Conservation (phyloP, 2,329 filamentous ascomycete genomes). For the Penicillium sp. region DNA sequence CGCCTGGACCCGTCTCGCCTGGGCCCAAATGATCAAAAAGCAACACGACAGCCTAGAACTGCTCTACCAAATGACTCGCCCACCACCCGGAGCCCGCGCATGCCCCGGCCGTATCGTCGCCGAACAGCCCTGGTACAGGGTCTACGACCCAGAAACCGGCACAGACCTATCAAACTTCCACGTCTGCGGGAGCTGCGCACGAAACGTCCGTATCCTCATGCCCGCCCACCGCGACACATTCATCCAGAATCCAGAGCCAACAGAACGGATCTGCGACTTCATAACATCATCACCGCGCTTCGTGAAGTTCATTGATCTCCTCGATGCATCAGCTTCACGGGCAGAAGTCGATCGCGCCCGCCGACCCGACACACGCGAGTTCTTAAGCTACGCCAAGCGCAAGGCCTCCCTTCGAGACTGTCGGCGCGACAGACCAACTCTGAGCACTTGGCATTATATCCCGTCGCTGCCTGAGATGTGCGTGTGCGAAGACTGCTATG, state of each 20-base stretch:
- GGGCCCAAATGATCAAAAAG: constrained; percentile 75
- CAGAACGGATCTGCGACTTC: constrained; percentile 67
- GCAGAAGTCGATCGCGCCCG: constrained; percentile 35
- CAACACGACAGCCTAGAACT: constrained; percentile 65
- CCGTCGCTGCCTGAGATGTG: constrained; percentile 74
- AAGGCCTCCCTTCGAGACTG: constrained; percentile 65
- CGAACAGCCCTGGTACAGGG: constrained; percentile 71
- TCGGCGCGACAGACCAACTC: constrained; percentile 61
- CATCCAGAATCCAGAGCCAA: constrained; percentile 45
- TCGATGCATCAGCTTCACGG: constrained; percentile 55
- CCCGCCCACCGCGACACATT: constrained; percentile 72
- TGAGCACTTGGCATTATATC: constrained; percentile 77
- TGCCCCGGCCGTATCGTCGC: constrained; percentile 61
- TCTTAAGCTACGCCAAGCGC: constrained; percentile 65
- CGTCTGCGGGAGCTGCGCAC: constrained; percentile 73
- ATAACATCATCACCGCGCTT: constrained; percentile 62
- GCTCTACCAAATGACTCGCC: constrained; percentile 67
- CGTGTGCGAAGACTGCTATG: constrained; percentile 84
- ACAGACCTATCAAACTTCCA: constrained; percentile 69
- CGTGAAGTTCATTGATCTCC: constrained; percentile 56
- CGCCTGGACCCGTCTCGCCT: constrained; percentile 82
- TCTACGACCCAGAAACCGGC: constrained; percentile 68
- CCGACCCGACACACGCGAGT: constrained; percentile 57
- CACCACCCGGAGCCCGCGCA: constrained; percentile 57
- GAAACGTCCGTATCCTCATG: constrained; percentile 70